phyloP scores from a whole-genome alignment of 306 rosid genomes.

The Cicer chorassanicum region DNA sequence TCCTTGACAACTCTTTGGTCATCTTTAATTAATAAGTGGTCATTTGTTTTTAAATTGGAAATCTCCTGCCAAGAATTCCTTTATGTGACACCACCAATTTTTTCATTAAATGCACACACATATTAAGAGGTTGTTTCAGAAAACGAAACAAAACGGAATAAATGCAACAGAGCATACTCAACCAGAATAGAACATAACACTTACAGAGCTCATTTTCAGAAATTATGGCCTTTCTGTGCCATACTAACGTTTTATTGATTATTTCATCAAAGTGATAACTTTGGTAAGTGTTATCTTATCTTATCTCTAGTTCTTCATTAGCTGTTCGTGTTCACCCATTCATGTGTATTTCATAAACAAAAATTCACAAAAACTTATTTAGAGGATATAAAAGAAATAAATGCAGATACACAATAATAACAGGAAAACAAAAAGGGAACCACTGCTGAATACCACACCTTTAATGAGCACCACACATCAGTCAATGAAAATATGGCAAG shows the following conservation, averaged over 20 bases:
- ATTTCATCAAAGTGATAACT: background rate
- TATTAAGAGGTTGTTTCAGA: background rate
- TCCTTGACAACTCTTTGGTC: constrained; percentile 10
- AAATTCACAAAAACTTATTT: constrained; percentile 20
- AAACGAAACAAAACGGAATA: background rate
- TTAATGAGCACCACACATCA: constrained; percentile 82
- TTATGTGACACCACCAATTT: background rate
- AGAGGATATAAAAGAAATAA: constrained; percentile 13
- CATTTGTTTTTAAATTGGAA: constrained; percentile 21
- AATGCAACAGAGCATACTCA: background rate
- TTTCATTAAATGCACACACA: background rate
- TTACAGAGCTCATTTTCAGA: constrained; percentile 1
- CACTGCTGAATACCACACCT: constrained; percentile 62
- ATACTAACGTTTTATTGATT: constrained; percentile 12
- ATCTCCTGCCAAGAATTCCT: constrained; percentile 1
- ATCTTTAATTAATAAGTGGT: constrained; percentile 5
- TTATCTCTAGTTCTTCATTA: background rate
- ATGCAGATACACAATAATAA: constrained; percentile 21
- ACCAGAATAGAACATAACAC: background rate
- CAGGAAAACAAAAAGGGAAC: constrained; percentile 6
- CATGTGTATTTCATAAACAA: constrained; percentile 30
- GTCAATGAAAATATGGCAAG: constrained; percentile 82
- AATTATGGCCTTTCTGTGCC: constrained; percentile 14
- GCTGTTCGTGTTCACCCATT: constrained; percentile 2
- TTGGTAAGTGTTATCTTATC: constrained; percentile 17